phyloP scores from a whole-genome alignment of 805 yeast genomes.

The Candida chauliodis region DNA sequence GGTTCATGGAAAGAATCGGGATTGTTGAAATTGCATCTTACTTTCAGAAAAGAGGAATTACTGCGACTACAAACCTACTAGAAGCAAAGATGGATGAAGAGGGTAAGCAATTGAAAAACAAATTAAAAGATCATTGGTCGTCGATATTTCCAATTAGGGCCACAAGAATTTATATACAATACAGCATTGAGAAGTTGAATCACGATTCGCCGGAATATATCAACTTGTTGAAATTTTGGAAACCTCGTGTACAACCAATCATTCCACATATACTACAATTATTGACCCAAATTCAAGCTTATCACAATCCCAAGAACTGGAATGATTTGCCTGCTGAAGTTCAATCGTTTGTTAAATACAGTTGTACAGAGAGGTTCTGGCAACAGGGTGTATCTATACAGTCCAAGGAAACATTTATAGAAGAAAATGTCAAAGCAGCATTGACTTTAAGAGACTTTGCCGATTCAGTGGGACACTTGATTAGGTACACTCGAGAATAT shows the following conservation, averaged over 20 bases:
- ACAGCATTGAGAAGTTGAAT: constrained; percentile 85
- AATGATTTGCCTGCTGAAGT: constrained; percentile 80
- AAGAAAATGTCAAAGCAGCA: constrained; percentile 91
- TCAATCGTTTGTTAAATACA: constrained; percentile 84
- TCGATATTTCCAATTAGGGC: constrained; percentile 93
- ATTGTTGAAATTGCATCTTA: constrained; percentile 91
- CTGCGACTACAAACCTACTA: constrained; percentile 70
- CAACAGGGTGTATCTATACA: constrained; percentile 96
- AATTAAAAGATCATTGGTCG: constrained; percentile 87
- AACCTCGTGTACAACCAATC: constrained; percentile 87
- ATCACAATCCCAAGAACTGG: constrained; percentile 94
- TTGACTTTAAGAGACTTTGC: constrained; percentile 94
- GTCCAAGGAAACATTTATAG: constrained; percentile 89
- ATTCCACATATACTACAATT: constrained; percentile 87
- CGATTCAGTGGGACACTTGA: constrained; percentile 93
- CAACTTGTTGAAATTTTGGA: constrained; percentile 76
- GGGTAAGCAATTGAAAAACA: constrained; percentile 72
- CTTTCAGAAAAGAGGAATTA: constrained; percentile 77
- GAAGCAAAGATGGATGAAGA: constrained; percentile 85
- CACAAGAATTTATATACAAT: constrained; percentile 90
- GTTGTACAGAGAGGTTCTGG: constrained; percentile 95
- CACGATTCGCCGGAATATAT: constrained; percentile 75
- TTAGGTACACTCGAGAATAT: constrained; percentile 93
- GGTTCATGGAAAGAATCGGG: constrained; percentile 98
- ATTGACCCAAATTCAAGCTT: constrained; percentile 86